These are phyloP conservation scores for Solanum dulcamara DNA, from an alignment of 257 asterid species.

Conservation along the genomic window DNA sequence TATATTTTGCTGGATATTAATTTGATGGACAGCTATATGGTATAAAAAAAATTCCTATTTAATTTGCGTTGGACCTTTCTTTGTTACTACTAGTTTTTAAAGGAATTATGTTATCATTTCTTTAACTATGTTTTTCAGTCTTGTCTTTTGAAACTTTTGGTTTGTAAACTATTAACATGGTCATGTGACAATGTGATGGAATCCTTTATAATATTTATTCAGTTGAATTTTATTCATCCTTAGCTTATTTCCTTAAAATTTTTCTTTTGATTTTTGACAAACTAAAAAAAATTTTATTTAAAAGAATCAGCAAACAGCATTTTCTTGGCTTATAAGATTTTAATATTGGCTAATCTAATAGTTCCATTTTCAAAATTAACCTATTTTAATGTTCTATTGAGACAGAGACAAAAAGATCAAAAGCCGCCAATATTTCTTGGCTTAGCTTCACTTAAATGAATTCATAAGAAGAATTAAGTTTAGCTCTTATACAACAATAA, in stretches of 20 bases:
- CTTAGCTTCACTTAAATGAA: no score
- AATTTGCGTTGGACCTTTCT: neutral
- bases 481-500: no score
- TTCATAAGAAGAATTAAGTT: no score
- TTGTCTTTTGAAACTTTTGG: neutral
- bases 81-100: neutral
- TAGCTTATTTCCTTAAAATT: neutral
- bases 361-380: no score
- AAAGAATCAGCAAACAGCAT: no score
- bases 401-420: no score
- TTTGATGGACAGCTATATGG: neutral
- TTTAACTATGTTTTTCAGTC: neutral
- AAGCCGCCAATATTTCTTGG: no score
- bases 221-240: neutral
- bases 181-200: neutral
- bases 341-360: no score
- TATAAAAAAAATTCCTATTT: neutral
- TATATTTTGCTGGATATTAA: neutral
- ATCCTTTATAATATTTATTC: neutral
- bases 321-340: no score
- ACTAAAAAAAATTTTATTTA: no score
- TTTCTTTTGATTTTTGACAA: neutral
- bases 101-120: neutral
- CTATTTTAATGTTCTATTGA: no score
- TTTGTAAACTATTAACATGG: neutral